Base-by-base conservation (phyloP, 768 basidiomycete genomes). In the Porpolomopsis calyptriformis region DNA sequence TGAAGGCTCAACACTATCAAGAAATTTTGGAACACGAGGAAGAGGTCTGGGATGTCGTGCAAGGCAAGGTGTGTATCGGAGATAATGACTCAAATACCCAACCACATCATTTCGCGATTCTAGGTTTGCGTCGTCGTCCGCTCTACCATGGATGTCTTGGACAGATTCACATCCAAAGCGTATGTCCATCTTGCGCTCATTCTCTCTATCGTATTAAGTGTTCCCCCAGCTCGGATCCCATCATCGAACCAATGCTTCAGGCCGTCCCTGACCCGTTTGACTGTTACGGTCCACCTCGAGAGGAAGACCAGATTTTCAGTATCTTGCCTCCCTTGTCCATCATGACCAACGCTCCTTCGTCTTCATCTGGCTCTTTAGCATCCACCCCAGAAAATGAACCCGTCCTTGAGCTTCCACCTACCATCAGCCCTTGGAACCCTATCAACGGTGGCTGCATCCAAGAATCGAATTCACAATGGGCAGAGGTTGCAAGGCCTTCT, bases 221-320 rank as follows among this genome's bases (percentile, higher is more conserved):
- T 51, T 38, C 39, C 41, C 40, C 27, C 56, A 84, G 83, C 43
- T 87, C 86, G 49, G 92, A 97, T 63, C 86, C 89, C 23, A 72
- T 88, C 34, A 78, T 97, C 46, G 91, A 97, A 59, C 85, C 85
- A 1, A 85, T 97, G 79, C 69, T 97, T 2, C 82, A 89, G 62
- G 76, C 84, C 6, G 74, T 93, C 39, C 91, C 91, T 16, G 92
- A 96, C 60, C 88, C 92, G 25, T 94, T 94, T 52, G 91, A 94
- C 52, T 77, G 88, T 0, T 94, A 94, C 56, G 89, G 88, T 3
- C 85, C 86, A 18, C 82, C 85, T 2, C 86, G 84, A 8, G 72
- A 85, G 34, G 87, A 92, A 60, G 84, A 91, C 55, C 83, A 90
- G 58, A 92, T 96, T 52, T 94, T 94, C 66, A 88, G 80, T 58